Evolutionary conservation across 106 monocot genomes (phyloP).

Genomic region (Dendrobium catenatum): DNA sequence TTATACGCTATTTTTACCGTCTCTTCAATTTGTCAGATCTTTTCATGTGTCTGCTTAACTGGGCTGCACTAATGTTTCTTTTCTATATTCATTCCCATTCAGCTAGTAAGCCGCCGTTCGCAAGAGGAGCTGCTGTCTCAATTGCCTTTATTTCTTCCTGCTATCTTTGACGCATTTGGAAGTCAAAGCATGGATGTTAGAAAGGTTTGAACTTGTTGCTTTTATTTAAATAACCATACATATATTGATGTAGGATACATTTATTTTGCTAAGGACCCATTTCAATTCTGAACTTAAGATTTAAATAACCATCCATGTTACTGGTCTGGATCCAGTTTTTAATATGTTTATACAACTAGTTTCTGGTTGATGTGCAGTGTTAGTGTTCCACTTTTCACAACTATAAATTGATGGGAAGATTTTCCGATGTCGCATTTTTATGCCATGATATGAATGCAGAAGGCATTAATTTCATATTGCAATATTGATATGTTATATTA

Average conservation of each 20-base stretch:
- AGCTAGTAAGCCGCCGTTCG: constrained; percentile 83
- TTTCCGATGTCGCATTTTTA: no score
- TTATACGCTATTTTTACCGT: no score
- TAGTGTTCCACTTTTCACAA: neutral
- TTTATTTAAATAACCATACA: neutral
- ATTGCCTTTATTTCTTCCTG: constrained; percentile 86
- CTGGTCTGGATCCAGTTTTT: neutral
- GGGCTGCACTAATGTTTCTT: neutral
- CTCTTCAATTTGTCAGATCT: no score
- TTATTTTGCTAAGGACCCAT: neutral
- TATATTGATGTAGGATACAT: neutral
- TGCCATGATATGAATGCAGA: no score
- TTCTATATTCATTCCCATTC: neutral
- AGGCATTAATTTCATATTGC: no score
- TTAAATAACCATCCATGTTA: neutral
- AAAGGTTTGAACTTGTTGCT: constrained; percentile 42
- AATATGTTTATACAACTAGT: neutral
- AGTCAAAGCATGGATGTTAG: constrained; percentile 93
- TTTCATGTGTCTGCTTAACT: neutral
- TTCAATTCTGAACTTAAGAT: neutral
- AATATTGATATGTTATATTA: no score
- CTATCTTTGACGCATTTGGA: constrained; percentile 92
- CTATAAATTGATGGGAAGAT: neutral
- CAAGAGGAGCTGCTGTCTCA: constrained; percentile 82
- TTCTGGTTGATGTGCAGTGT: neutral